Evolutionary conservation across 75 land plant species (phyloP), one percentile per base, ranked within the genome.

Genomic region (Sequoia sempervirens): DNA sequence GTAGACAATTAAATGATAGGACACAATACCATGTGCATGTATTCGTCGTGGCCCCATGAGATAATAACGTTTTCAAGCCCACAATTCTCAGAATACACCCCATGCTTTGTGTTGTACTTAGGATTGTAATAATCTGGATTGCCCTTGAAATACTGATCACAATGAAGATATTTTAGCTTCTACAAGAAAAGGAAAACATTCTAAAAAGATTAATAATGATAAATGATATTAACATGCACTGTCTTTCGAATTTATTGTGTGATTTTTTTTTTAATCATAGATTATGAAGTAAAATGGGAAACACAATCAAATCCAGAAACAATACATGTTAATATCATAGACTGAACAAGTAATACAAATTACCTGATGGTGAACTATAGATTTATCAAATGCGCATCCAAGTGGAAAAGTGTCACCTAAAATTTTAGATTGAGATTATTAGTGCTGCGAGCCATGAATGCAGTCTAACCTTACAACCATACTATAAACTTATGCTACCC

Each of bases 331-430:
- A 47, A 47, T 47, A 47, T 47, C 50, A 47, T 0, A 9, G 10
- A 47, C 50, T 47, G 9, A 1, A 64, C 6, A 82, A 76, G 11
- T 64, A 0, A 20, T 50, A 50, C 1, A 82, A 17, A 2, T 12
- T 82, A 96, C 98, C 94, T 94, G 87, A 84, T 85, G 84, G 82
- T 96, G 94, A 41, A 96, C 94, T 41, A 89, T 91, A 56, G 93
- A 82, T 72, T 89, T 83, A 74, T 93, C 95, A 85, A 93, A 93
- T 43, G 95, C 93, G 88, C 97, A 95, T 9, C 97, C 97, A 28
- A 95, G 86, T 78, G 98, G 98, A 50, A 83, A 93, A 17, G 96
- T 96, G 74, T 96, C 98, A 26, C 97, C 97, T 95, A 88, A 23
- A 85, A 56, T 81, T 73, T 58, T n/a, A 32, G 50, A 46, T 79